Evolutionary conservation across 192 early-diverging fungal genomes (phyloP).

Genomic region (Funneliformis mosseae): DNA sequence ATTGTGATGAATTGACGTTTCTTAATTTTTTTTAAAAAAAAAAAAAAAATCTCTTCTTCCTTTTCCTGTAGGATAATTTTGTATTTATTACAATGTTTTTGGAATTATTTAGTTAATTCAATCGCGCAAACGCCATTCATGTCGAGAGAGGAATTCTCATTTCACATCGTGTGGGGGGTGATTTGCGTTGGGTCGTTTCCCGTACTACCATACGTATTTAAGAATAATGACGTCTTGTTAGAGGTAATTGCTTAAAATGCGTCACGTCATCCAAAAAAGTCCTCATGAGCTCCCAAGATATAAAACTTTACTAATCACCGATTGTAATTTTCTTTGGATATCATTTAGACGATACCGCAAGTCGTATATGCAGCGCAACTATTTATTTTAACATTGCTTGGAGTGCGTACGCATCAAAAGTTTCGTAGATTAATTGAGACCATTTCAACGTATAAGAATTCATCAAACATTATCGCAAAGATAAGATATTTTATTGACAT

Average conservation of each 20-base stretch:
- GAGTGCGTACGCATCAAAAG: conserved; percentile 35
- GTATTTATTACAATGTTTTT: conserved; percentile 44
- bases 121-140: conserved; percentile 39
- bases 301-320: no score
- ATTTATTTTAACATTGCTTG: conserved; percentile 24
- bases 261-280: no score
- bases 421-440: conserved; percentile 32
- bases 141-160: conserved; percentile 38
- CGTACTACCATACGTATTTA: conserved; percentile 34
- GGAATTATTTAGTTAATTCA: conserved; percentile 41
- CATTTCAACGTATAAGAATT: neutral
- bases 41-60: neutral
- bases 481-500: conserved; percentile 26
- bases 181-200: conserved; percentile 34
- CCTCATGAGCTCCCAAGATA: no score
- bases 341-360: conserved; percentile 31
- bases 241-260: conserved; percentile 15
- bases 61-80: conserved; percentile 32
- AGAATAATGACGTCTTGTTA: conserved; percentile 18
- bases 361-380: conserved; percentile 32
- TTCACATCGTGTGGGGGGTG: conserved; percentile 38
- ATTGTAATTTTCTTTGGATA: neutral
- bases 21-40: no score
- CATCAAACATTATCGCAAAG: conserved; percentile 5
- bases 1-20: no score